Conservation (phyloP, 2,329 filamentous ascomycete genomes). For the Dactylonectria macrodidyma region DNA sequence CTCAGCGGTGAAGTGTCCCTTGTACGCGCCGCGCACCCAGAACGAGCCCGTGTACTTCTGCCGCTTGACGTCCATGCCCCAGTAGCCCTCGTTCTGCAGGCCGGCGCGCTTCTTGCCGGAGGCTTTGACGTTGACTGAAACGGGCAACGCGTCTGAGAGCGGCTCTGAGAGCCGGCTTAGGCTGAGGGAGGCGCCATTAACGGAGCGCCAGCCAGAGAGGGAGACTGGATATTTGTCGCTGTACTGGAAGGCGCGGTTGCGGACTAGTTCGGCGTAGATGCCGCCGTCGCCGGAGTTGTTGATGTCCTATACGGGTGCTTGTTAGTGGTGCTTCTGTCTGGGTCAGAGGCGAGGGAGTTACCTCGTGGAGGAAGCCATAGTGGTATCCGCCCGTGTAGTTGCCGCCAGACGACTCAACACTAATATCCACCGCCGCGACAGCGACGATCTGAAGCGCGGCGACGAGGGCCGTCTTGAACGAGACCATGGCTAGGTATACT, state of each 20-base stretch:
- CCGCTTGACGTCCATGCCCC: conserved; percentile 69
- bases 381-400: conserved; percentile 61
- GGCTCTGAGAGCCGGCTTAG: conserved; percentile 63
- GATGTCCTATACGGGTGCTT: conserved; percentile 64
- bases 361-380: conserved; percentile 63
- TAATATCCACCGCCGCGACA: conserved; percentile 52
- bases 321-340: neutral
- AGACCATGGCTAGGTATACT: conserved; percentile 22
- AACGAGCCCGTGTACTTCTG: conserved; percentile 66
- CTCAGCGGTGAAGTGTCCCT: conserved; percentile 63
- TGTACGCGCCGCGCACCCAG: conserved; percentile 66
- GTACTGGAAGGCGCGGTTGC: conserved; percentile 79
- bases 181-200: conserved; percentile 61
- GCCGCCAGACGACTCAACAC: conserved; percentile 55
- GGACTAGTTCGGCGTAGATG: conserved; percentile 79
- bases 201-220: conserved; percentile 61
- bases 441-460: conserved; percentile 25
- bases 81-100: conserved; percentile 68
- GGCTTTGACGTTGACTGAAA: conserved; percentile 63
- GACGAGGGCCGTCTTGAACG: conserved; percentile 28
- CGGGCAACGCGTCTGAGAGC: conserved; percentile 66
- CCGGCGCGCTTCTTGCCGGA: conserved; percentile 56
- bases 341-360: conserved; percentile 18
- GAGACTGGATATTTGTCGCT: conserved; percentile 59
- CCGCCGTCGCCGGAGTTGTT: conserved; percentile 81